Evolutionary conservation across 2,329 filamentous ascomycete species (phyloP).

Genomic region (Talaromyces atroroseus): DNA sequence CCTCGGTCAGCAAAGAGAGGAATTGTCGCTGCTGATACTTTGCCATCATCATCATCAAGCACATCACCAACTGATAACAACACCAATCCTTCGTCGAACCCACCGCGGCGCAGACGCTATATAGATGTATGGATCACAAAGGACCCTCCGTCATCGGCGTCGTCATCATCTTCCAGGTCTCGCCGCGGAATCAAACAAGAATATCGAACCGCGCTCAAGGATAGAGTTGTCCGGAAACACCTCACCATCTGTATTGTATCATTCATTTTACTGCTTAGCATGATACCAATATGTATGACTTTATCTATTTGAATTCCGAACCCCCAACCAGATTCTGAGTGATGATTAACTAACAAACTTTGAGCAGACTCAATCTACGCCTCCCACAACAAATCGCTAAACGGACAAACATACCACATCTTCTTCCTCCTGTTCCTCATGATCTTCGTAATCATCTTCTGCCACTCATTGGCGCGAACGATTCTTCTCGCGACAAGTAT

Average conservation of each 20-base stretch:
- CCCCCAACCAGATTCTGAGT: neutral
- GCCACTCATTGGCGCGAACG: conserved; percentile 69
- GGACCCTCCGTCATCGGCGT: neutral
- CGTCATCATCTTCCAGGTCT: neutral
- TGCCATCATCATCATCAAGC: neutral
- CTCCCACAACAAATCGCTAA: conserved; percentile 59
- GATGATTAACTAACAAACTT: neutral
- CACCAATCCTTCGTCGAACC: neutral
- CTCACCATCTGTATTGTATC: conserved; percentile 34
- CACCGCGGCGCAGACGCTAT: conserved; percentile 7
- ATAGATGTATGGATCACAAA: conserved; percentile 12
- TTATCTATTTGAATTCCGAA: no score
- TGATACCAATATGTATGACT: conserved; percentile 62
- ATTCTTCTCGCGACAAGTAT: conserved; percentile 58
- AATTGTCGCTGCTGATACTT: neutral
- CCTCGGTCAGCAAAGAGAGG: neutral
- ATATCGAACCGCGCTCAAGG: conserved; percentile 15
- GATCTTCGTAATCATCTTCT: conserved; percentile 70
- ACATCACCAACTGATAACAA: neutral
- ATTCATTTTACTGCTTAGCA: conserved; percentile 54
- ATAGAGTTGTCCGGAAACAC: conserved; percentile 17
- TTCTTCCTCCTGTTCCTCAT: conserved; percentile 74
- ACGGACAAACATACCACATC: conserved; percentile 68
- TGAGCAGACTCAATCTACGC: conserved; percentile 65
- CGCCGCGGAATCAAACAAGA: conserved; percentile 2